Base-by-base conservation (phyloP, 495 filamentous ascomycete species). In the Neurospora africana region DNA sequence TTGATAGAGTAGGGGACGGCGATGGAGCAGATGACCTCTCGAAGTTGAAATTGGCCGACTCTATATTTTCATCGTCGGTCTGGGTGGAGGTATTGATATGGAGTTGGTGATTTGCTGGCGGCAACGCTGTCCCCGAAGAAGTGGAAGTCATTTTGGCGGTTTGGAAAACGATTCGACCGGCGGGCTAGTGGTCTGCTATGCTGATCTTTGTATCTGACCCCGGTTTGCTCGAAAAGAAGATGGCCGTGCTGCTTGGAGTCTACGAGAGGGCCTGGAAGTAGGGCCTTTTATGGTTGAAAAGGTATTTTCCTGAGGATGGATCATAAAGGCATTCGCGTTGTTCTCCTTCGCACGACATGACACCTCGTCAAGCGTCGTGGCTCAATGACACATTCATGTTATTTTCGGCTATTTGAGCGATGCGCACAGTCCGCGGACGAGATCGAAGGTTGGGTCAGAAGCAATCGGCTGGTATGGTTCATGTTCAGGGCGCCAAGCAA, bases 71-170 rank as follows among this genome's bases (percentile, higher is more conserved):
- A 15, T 27, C 21, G 5, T 33, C 23, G 2, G 3, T 19, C 13
- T 35, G 27, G 4, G 6, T 19, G 13, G 53, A 65, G 2, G 47
- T 6, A 11, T 30, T 17, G 47, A 4, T 30, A 0, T 58, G 47
- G 23, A 27, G 5, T 7, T 17, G 27, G 0, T 0, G 6, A 9
- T 30, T 30, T 0, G 27, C 27, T 19, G 27, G 0, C 0, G 5
- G 53, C 1, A 5, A 33, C 1, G 13, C 13, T 30, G 13, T 0
- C 5, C 15, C 9, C 5, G 27, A 35, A 1, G 53, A 65, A 33
- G 53, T 33, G 53, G 15, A 33, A 2, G 27, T 2, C 53, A 65
- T 65, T 1, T 35, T 19, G 27, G 7, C 1, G 15, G 6, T 2
- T 6, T 27, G 6, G 2, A 8, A 33, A 8, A 0, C 5, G 27